A percentile compares a stretch with the other conserved stretches of the same genome.
These are phyloP conservation scores for Aspergillus ochraceus DNA, from an alignment of 2,329 filamentous ascomycete species.

Conservation along the genomic window DNA sequence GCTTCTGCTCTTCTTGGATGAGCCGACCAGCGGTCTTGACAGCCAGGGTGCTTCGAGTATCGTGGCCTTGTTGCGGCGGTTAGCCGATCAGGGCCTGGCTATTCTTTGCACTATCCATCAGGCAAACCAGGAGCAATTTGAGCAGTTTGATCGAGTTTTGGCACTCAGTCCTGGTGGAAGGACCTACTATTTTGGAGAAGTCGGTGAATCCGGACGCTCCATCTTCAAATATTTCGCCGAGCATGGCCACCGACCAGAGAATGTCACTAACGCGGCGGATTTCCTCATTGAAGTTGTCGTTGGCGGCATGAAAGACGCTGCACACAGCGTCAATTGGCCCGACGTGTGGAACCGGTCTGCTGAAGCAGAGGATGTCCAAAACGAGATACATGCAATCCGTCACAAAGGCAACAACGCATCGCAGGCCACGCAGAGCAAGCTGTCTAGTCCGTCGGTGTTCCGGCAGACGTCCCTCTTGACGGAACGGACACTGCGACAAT, in stretches of 20 bases:
- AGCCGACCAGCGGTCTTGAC: slow-evolving; percentile 66
- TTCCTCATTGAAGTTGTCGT: slow-evolving; percentile 62
- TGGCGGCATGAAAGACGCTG: slow-evolving; percentile 51
- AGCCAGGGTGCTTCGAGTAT: slow-evolving; percentile 65
- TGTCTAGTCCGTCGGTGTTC: slow-evolving; percentile 47
- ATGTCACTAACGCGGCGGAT: slow-evolving; percentile 60
- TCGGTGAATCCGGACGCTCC: slow-evolving; percentile 61
- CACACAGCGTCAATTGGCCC: slow-evolving; percentile 62
- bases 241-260: slow-evolving; percentile 61
- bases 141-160: slow-evolving; percentile 67
- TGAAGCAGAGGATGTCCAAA: slow-evolving; percentile 56
- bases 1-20: slow-evolving; percentile 66
- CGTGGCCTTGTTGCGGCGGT: slow-evolving; percentile 62
- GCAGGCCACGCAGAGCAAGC: slow-evolving; percentile 5
- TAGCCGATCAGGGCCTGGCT: slow-evolving; percentile 62
- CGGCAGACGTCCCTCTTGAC: slow-evolving; percentile 66
- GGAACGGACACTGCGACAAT: slow-evolving; percentile 65
- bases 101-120: slow-evolving; percentile 71
- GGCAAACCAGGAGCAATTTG: slow-evolving; percentile 63
- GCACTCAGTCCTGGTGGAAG: slow-evolving; percentile 65
- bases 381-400: slow-evolving; percentile 63
- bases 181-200: slow-evolving; percentile 67
- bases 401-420: slow-evolving; percentile 44
- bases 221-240: slow-evolving; percentile 65
- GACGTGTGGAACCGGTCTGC: slow-evolving; percentile 65